These are phyloP conservation scores for Leccinum disarticulatum DNA, from an alignment of 768 basidiomycete genomes.

Conservation along the genomic window DNA sequence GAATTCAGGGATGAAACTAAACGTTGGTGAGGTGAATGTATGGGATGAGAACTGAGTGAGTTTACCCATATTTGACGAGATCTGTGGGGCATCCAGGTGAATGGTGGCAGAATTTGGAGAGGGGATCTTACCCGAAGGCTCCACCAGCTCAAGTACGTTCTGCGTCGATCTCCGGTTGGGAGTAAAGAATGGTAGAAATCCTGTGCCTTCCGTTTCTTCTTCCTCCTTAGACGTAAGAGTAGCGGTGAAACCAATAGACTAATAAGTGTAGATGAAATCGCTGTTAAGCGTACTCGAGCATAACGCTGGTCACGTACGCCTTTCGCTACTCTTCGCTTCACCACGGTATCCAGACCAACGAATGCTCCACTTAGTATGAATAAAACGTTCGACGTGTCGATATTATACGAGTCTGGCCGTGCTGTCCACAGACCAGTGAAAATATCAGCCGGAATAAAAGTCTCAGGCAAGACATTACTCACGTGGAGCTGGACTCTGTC, in stretches of 20 bases:
- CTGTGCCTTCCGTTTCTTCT: slow-evolving; percentile 34
- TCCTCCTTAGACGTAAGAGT: slow-evolving; percentile 42
- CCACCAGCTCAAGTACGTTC: slow-evolving; percentile 65
- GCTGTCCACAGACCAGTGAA: slow-evolving; percentile 35
- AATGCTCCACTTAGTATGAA: slow-evolving; percentile 96
- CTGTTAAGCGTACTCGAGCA: background rate
- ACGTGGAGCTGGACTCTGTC: slow-evolving; percentile 37
- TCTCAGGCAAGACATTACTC: slow-evolving; percentile 4
- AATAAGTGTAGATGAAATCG: slow-evolving; percentile 1
- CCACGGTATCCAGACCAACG: slow-evolving; percentile 83
- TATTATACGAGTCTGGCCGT: slow-evolving; percentile 66
- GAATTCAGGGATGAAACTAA: slow-evolving; percentile 92
- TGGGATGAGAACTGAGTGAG: slow-evolving; percentile 3
- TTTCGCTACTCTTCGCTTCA: slow-evolving; percentile 78
- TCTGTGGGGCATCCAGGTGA: slow-evolving; percentile 42
- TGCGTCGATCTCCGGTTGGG: slow-evolving; percentile 58
- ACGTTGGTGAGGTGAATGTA: slow-evolving; percentile 5
- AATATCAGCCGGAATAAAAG: background rate
- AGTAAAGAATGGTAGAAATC: slow-evolving; percentile 70
- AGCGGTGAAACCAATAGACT: slow-evolving; percentile 91
- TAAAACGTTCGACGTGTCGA: slow-evolving; percentile 90
- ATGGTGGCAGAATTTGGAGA: background rate
- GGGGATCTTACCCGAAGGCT: slow-evolving; percentile 56
- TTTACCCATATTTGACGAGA: slow-evolving; percentile 79
- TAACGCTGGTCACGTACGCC: slow-evolving; percentile 56